Base-by-base conservation (phyloP, 2,329 filamentous ascomycete genomes). In the Clonostachys solani region DNA sequence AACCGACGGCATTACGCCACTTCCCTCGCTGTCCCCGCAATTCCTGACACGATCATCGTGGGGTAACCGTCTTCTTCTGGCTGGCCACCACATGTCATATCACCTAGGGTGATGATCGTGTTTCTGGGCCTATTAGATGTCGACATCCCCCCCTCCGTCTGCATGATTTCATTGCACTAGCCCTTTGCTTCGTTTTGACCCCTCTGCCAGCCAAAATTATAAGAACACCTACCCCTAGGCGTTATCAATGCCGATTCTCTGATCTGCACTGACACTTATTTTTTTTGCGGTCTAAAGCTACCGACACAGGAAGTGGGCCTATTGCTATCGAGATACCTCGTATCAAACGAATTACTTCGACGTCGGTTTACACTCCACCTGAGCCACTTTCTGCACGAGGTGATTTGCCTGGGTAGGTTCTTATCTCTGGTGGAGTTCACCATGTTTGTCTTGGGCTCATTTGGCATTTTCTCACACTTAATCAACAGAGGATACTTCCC, bases 401-500 rank as follows among this genome's bases (percentile, higher is more conserved):
- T 45, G 80, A 84, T 60, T 57, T 80, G 44, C 71, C 69, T 58
- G 79, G 80, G 81, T 83, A 74, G 59, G 74, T 68, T 9, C n/a
- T 40, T 37, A 38, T 17, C 13, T 41, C 38, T 33, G 37, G 45
- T 41, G 33, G 17, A 33, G 16, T 7, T 45, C 15, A 13, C 34
- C 12, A 44, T 40, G 42, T 19, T 29, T 35, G 17, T 41, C 23
- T 35, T 35, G 9, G 16, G 40, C 51, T 52, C n/a, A 54, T 40
- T 36, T 15, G 12, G 15, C 15, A 38, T 38, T 38, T 38, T 18
- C 42, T 23, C 35, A 3, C 23, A 29, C 8, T 29, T 29, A 29
- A 29, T 29, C 23, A 7, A 35, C 53, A 83, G 80, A 59, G 80
- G 75, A 29, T 84, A 83, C 55, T 84, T 84, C 54, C 79, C 80